Evolutionary conservation across 768 basidiomycete species (phyloP), one percentile per base, ranked within the genome.

Genomic region (Mycena haematopus): DNA sequence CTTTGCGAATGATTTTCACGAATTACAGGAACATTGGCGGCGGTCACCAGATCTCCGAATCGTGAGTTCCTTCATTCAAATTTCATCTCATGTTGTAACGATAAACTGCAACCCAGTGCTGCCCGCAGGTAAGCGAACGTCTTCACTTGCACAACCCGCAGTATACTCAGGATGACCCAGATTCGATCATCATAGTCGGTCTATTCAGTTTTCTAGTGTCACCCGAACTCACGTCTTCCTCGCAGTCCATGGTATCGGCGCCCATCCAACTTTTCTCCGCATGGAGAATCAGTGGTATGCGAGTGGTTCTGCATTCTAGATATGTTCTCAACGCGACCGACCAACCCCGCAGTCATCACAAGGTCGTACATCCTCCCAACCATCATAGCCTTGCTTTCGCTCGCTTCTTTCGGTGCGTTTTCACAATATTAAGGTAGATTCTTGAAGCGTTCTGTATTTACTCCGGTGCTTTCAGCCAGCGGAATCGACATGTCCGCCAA

Each of bases 231-330:
- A 42, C 10, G 3, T 40, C 24, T n/a, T 31, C 3, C 13, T n/a
- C 9, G 2, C 45, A 64, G 62, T 27, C 62, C 8, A 54, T 66
- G 9, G 56, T 59, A 15, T 55, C 65, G 1, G 56, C 56, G 8
- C 65, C 65, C 3, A 56, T 66, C 10, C 65, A 66, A 45, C 15
- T 62, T 5, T 66, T 66, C 42, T 31, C 56, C 2, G 65, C 65
- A 0, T 66, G 65, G 65, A 35, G 65, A 14, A 58, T 66, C 36
- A 44, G 38, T 8, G 52, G 62, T 58, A 42, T 27, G 44, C 14
- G 2, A 6, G 1, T 38, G 2, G n/a, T 24, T 51, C 27, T 14
- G 44, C 4, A 11, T 13, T 50, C 49, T 9, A 25, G 19, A 25
- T 22, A 35, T 7, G 5, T 19, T 17, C 14, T 38, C 14, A 17